These are phyloP conservation scores for Plectosphaerella plurivora DNA, from an alignment of 2,329 filamentous ascomycete genomes.

Conservation along the genomic window DNA sequence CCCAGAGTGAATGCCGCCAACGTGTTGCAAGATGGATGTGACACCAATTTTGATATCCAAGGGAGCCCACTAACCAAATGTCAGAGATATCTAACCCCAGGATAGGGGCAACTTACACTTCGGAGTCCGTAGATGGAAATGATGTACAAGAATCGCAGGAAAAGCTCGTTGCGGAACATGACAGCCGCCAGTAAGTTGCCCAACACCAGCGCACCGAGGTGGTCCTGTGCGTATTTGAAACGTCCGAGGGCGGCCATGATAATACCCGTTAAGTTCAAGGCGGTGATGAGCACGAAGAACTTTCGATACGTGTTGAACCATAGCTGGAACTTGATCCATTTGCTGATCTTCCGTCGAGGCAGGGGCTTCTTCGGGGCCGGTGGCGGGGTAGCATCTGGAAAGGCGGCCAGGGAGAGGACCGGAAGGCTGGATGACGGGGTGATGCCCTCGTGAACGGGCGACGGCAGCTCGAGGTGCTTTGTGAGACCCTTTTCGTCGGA, in stretches of 20 bases:
- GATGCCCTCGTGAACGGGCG: slow-evolving; percentile 25
- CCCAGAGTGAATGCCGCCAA: slow-evolving; percentile 36
- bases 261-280: slow-evolving; percentile 30
- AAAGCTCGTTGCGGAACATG: slow-evolving; percentile 33
- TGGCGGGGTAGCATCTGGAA: slow-evolving; percentile 3
- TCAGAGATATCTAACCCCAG: background rate
- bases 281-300: slow-evolving; percentile 31
- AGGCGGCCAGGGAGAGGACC: slow-evolving; percentile 17
- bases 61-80: slow-evolving; percentile 32
- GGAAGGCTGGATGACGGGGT: slow-evolving; percentile 21
- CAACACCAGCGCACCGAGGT: slow-evolving; percentile 31
- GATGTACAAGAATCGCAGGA: slow-evolving; percentile 28
- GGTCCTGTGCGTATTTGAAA: slow-evolving; percentile 30
- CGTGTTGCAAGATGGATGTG: slow-evolving; percentile 32
- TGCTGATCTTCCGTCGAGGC: slow-evolving; percentile 18
- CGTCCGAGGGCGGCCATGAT: slow-evolving; percentile 23
- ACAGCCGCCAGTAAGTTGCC: slow-evolving; percentile 33
- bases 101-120: slow-evolving; percentile 20
- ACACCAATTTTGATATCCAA: slow-evolving; percentile 26
- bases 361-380: slow-evolving; percentile 3
- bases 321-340: slow-evolving; percentile 27
- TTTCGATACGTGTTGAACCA: slow-evolving; percentile 37
- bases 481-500: slow-evolving; percentile 13
- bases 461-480: slow-evolving; percentile 16
- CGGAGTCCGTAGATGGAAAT: slow-evolving; percentile 31